These are phyloP conservation scores for Platismatia glauca DNA, from an alignment of 495 filamentous ascomycete genomes.

Conservation along the genomic window DNA sequence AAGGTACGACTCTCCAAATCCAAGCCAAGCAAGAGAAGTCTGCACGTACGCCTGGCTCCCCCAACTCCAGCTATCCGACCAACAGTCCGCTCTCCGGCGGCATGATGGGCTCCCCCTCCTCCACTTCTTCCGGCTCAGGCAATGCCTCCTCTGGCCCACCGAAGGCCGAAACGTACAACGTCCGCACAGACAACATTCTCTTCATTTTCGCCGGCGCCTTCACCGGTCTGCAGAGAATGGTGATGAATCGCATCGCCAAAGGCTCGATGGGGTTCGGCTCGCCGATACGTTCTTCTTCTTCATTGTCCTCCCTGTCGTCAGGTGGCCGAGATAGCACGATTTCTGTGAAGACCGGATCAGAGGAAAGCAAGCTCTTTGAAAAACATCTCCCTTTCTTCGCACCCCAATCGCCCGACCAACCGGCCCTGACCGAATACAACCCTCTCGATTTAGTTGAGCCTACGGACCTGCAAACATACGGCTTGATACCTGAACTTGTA, in stretches of 20 bases:
- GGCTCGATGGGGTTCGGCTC: constrained; percentile 91
- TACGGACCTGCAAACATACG: constrained; percentile 78
- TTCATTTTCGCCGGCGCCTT: constrained; percentile 97
- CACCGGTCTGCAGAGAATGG: constrained; percentile 80
- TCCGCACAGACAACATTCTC: constrained; percentile 91
- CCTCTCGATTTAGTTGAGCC: constrained; percentile 74
- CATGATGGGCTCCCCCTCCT: constrained; percentile 25
- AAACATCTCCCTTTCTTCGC: constrained; percentile 62
- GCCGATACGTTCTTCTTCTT: constrained; percentile 48
- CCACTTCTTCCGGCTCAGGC: constrained; percentile 30
- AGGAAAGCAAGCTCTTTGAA: constrained; percentile 54
- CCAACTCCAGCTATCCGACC: constrained; percentile 36
- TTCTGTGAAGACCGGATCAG: constrained; percentile 40
- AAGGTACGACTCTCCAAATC: constrained; percentile 86
- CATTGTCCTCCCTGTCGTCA: constrained; percentile 18
- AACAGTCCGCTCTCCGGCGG: constrained; percentile 42
- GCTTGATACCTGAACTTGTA: constrained; percentile 90
- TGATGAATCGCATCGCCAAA: constrained; percentile 75
- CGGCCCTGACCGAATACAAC: constrained; percentile 52
- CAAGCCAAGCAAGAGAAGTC: constrained; percentile 73
- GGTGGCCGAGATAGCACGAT: constrained; percentile 36
- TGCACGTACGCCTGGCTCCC: constrained; percentile 37
- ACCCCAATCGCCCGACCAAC: constrained; percentile 25
- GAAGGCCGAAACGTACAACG: constrained; percentile 80
- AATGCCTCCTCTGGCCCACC: constrained; percentile 33